Evolutionary conservation across 129 eudicot species (phyloP).

Genomic region (Centella asiatica): DNA sequence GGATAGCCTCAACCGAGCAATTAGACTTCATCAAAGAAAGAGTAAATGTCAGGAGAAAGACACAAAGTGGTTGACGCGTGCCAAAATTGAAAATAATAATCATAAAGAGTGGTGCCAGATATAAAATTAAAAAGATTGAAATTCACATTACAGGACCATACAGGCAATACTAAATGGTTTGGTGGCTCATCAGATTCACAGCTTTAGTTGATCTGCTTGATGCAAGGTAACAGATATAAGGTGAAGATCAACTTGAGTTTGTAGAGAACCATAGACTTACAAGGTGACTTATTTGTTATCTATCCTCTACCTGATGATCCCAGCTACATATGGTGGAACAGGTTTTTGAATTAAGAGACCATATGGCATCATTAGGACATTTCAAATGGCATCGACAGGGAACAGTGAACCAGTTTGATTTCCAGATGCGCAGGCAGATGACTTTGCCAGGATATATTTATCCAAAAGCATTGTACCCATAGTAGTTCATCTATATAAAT

Average conservation of each 20-base stretch:
- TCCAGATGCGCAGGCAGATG: too few species aligned
- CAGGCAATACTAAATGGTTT: background rate
- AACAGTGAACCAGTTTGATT: too few species aligned
- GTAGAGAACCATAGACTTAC: background rate
- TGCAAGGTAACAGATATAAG: background rate
- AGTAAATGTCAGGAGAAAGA: background rate
- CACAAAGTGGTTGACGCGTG: background rate
- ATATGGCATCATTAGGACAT: background rate
- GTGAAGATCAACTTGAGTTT: background rate
- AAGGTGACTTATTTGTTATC: background rate
- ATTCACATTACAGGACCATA: background rate
- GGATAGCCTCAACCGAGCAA: slow-evolving; percentile 39
- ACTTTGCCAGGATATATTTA: too few species aligned
- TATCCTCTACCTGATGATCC: background rate
- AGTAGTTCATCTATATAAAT: too few species aligned
- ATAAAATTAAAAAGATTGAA: background rate
- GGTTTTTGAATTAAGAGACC: background rate
- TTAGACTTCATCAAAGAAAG: slow-evolving; percentile 32
- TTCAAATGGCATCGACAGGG: too few species aligned
- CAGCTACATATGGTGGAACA: background rate
- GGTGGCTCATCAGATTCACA: background rate
- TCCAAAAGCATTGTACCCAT: too few species aligned
- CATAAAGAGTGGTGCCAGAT: too few species aligned
- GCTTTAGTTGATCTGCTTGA: background rate
- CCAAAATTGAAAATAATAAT: too few species aligned